Base-by-base conservation (phyloP, 164 flowering plant species). In the Vitis rotundifolia region DNA sequence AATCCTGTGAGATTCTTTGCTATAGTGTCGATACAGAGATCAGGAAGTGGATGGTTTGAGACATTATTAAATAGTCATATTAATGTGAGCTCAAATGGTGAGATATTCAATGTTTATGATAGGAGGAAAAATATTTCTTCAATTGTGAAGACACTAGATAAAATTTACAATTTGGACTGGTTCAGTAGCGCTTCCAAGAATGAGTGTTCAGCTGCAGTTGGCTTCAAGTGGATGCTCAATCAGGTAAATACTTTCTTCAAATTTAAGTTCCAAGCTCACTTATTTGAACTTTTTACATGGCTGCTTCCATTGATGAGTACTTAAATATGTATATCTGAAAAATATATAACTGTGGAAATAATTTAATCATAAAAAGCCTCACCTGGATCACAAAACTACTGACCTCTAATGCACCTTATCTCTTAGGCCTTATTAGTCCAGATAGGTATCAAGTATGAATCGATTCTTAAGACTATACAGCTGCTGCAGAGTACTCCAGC, bases 41-140 rank as follows among this genome's bases (percentile, higher is more conserved):
- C 98, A 3, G 98, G 98, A 44, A 93, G 97, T 80, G 98, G 98
- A 62, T 93, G 98, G 98, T 93, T 92, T 72, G 98, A 92, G 78
- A 89, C 97, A 12, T 69, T 92, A 26, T 72, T 92, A 58, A 92
- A 91, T 68, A 92, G 97, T 76, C 98, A 91, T 79, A 71, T 74
- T n/a, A 92, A 91, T 71, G 82, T 92, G 7, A 92, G 94, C 68
- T 92, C 93, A 6, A 92, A 92, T 74, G 98, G 98, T 16, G 98
- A 92, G 77, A 88, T 92, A 60, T 92, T 92, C 74, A 83, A 88
- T 52, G 78, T 61, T 12, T 73, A 72, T 70, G 81, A 77, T 26
- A 79, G 98, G 77, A 84, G 94, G 75, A 71, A 59, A 37, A 89
- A 89, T 77, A 59, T 77, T 69, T 88, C 94, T 51, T 70, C 89